Percentiles rank a stretch among this genome's conserved stretches.
Conservation (phyloP, 1,284 basidiomycete genomes). For the Ustilago trichophora region DNA sequence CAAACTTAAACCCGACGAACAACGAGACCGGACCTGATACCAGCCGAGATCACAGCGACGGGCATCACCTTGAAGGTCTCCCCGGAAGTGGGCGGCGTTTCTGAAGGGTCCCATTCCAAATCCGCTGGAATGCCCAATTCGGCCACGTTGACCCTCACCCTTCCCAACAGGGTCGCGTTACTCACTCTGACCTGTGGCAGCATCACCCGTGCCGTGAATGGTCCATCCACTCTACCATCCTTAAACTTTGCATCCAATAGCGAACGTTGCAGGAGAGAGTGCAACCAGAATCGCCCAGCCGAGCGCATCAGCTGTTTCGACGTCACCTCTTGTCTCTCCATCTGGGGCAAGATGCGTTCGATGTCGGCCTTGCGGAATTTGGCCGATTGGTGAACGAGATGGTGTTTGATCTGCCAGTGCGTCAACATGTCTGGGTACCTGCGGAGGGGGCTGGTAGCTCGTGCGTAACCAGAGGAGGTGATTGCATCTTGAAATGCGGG, state of each 20-base stretch:
- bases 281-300: constrained; percentile 44
- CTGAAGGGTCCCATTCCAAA: constrained; percentile 28
- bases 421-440: constrained; percentile 83
- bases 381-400: constrained; percentile 67
- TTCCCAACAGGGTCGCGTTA: constrained; percentile 10
- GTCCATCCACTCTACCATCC: constrained; percentile 1
- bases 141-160: constrained; percentile 36
- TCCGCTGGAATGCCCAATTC: constrained; percentile 37
- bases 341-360: constrained; percentile 22
- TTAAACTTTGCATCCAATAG: constrained; percentile 3
- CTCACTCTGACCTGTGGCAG: constrained; percentile 41
- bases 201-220: constrained; percentile 26
- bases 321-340: constrained; percentile 46
- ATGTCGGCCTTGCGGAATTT: constrained; percentile 12
- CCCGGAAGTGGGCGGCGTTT: constrained; percentile 9
- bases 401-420: constrained; percentile 94
- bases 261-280: constrained; percentile 20
- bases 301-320: constrained; percentile 30
- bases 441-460: constrained; percentile 88
- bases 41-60: constrained; percentile 24
- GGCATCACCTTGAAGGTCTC: constrained; percentile 20
- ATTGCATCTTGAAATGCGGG: constrained; percentile 15
- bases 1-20: constrained; percentile 13
- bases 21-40: constrained; percentile 20
- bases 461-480: constrained; percentile 71